Percentiles rank a stretch among this genome's conserved stretches.
Conservation (phyloP, 2,329 filamentous ascomycete species). For the Nemania sp. region DNA sequence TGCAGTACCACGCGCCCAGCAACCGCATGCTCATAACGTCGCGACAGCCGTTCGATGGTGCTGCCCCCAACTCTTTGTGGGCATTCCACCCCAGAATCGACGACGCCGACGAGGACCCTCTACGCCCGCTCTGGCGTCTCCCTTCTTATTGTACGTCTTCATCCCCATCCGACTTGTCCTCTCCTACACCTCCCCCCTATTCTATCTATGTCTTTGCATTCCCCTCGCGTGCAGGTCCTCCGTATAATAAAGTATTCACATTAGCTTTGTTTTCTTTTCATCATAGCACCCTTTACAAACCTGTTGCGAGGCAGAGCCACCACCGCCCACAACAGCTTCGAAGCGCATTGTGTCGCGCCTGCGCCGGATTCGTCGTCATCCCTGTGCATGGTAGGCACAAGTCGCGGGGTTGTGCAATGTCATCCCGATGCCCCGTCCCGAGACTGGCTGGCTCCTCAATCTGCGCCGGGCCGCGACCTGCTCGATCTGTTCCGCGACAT, state of each 20-base stretch:
- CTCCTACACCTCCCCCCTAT: background rate
- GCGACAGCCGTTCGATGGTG: background rate
- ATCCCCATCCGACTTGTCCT: background rate
- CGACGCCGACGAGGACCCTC: background rate
- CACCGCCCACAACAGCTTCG: conserved; percentile 27
- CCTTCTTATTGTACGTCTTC: conserved; percentile 12
- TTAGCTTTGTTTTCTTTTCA: too few species aligned
- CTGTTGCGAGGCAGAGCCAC: too few species aligned
- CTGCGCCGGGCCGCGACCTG: conserved; percentile 9
- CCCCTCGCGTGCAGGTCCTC: background rate
- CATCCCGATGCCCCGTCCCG: conserved; percentile 40
- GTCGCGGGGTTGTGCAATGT: conserved; percentile 50
- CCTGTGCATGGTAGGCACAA: conserved; percentile 55
- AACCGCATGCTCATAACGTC: conserved; percentile 28
- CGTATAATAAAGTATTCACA: background rate
- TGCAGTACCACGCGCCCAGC: conserved; percentile 52
- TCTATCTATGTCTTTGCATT: background rate
- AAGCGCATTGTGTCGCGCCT: conserved; percentile 43
- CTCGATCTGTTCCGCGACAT: conserved; percentile 43
- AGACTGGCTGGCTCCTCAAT: conserved; percentile 42
- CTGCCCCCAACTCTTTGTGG: background rate
- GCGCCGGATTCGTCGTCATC: conserved; percentile 47
- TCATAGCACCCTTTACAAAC: too few species aligned
- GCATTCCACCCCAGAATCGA: background rate
- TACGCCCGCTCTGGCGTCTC: conserved; percentile 9